Evolutionary conservation across 495 filamentous ascomycete species (phyloP).

Genomic region (Diplogelasinospora grovesii): DNA sequence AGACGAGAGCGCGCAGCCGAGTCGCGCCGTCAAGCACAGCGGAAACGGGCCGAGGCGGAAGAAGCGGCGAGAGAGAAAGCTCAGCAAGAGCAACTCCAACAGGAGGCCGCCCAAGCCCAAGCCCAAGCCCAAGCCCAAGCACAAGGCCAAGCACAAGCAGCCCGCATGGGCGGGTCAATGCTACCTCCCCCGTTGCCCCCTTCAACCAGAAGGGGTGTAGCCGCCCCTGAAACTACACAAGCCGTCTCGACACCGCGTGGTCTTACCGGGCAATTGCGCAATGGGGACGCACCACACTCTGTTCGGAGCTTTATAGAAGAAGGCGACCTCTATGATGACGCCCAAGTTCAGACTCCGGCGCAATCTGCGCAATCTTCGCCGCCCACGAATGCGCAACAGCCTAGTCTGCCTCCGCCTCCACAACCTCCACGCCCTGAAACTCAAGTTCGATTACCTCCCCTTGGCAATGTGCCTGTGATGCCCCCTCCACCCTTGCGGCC

Average conservation of each 20-base stretch:
- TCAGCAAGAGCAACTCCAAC: neutral
- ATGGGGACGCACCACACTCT: neutral
- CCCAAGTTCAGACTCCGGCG: conserved; percentile 23
- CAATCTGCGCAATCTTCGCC: too few relatives aligned
- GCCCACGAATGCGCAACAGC: neutral
- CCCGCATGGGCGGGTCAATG: too few relatives aligned
- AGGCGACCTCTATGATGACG: conserved; percentile 24
- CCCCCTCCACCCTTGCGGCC: too few relatives aligned
- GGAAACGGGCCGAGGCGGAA: conserved; percentile 4
- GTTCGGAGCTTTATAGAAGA: conserved; percentile 33
- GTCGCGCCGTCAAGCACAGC: neutral
- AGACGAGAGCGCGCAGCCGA: conserved; percentile 11
- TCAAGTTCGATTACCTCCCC: too few relatives aligned
- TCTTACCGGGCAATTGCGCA: too few relatives aligned
- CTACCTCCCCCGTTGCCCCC: too few relatives aligned
- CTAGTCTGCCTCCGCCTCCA: neutral
- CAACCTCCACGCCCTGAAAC: neutral
- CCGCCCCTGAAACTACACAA: too few relatives aligned
- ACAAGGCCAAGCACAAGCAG: too few relatives aligned
- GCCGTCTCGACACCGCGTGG: too few relatives aligned
- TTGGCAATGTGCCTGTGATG: too few relatives aligned
- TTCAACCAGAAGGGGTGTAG: too few relatives aligned
- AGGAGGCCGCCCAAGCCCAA: neutral
- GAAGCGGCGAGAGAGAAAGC: neutral
- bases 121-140: too few relatives aligned